Base-by-base conservation (phyloP, 176 grass and related monocot genomes). In the Puccinellia tenuiflora region DNA sequence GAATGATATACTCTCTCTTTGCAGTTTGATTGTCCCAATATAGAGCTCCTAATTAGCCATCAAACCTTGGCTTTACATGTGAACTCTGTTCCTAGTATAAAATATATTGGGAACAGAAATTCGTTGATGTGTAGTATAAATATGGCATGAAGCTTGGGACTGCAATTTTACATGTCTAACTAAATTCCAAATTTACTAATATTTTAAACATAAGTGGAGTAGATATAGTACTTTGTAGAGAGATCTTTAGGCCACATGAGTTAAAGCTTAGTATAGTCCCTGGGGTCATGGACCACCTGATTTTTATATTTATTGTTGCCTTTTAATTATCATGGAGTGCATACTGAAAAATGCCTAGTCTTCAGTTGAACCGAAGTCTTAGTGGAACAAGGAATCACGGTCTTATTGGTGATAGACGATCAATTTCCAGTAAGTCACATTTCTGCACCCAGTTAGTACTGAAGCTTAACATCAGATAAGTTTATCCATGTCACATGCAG, bases 281-380 rank as follows among this genome's bases (percentile, higher is more conserved):
- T 70, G 35, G 37, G 5, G 14, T 72, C 22, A 75, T 70, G 8
- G 40, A 26, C 28, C 62, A 70, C 37, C 35, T 69, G 11, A 40
- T 70, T 11, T 45, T n/a, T n/a, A n/a, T n/a, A n/a, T 71, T 37
- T 51, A 0, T 40, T 40, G 8, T 40, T 18, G 52, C 11, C 21
- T 35, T 57, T 51, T 17, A 59, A 62, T 70, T 87, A 52, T 11
- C 38, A 64, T 65, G 65, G 64, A 69, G 16, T 78, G 80, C 61
- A 57, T 73, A 52, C 42, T 86, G 46, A 77, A 38, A 64, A 56
- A 26, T 70, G 11, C 6, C 42, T 65, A 84, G 25, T 85, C 62
- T 51, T 47, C 91, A 98, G 96, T 81, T 98, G 80, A 95, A 98
- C 87, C 88, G 92, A 89, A 84, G 48, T 85, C 88, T 98, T 85